Percentiles rank a stretch among this genome's conserved stretches.
Evolutionary conservation across 73 alveolate species (phyloP).

Genomic region (Paramecium caudatum): DNA sequence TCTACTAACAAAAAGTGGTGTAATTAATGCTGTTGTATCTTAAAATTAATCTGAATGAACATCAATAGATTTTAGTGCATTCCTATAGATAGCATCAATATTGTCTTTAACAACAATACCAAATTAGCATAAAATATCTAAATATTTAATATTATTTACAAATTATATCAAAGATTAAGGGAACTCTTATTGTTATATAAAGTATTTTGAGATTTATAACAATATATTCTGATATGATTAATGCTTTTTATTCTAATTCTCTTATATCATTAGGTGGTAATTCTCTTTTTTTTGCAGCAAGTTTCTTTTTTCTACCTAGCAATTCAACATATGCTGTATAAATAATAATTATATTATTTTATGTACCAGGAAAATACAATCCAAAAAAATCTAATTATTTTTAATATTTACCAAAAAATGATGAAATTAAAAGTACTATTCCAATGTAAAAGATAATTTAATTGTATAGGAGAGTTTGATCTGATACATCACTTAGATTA

Average conservation of each 20-base stretch:
- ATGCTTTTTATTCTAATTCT: not conserved
- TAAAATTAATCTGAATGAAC: not conserved
- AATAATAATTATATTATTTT: not conserved
- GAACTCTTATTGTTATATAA: slow-evolving; percentile 3
- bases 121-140: slow-evolving; percentile 7
- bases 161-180: slow-evolving; percentile 18
- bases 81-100: not conserved
- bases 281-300: not conserved
- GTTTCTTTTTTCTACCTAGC: not conserved
- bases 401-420: not conserved
- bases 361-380: not conserved
- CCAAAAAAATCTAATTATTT: slow-evolving; percentile 22
- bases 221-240: slow-evolving; percentile 36
- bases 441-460: slow-evolving; percentile 3
- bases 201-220: slow-evolving; percentile 14
- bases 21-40: not conserved
- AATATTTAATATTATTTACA: not conserved
- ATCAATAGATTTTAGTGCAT: not conserved
- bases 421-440: not conserved
- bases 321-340: not conserved
- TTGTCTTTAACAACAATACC: not conserved
- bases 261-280: not conserved
- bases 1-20: not conserved
- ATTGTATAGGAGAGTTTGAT: not conserved
- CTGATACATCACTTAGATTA: not conserved